Base-by-base conservation (phyloP, 2,329 filamentous ascomycete genomes). In the Metarhizium rileyi region DNA sequence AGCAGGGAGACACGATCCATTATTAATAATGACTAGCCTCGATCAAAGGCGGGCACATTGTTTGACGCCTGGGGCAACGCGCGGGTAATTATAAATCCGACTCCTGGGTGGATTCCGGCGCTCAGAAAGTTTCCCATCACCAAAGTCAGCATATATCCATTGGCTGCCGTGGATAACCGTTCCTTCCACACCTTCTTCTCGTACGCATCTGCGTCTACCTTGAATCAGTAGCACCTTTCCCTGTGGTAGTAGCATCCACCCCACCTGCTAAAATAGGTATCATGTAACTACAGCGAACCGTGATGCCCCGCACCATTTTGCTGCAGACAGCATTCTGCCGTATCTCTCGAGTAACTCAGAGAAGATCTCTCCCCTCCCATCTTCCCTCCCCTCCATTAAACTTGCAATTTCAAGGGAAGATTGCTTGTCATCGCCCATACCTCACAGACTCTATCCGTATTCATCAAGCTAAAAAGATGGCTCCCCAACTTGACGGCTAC, bases 401-500 rank as follows among this genome's bases (percentile, higher is more conserved):
- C 50, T 18, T 5, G 22, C 38, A 42, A 42, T 42, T 26, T 9
- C 45, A 27, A 47, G 25, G 46, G 38, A 52, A 47, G n/a, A 35
- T 30, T 28, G 14, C 35, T 53, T 47, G 41, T 51, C 52, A 55
- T 53, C 68, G 70, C 57, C 57, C 69, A 16, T 81, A 81, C 56
- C 71, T 81, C 33, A 76, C 75, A 61, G 68, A 74, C 57, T 67
- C 75, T 55, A 64, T 78, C 57, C 72, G 74, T 62, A 59, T 66
- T 44, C 79, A 83, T 59, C 81, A 84, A 75, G 74, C 78, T 61
- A 77, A 72, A 71, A 86, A 81, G 67, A 95, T 96, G 87, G 88
- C 89, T 50, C 88, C 90, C 53, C 81, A 94, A 68, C 82, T 98
- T 59, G 88, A 96, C 68, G 78, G 84, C 56, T 97, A 86, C 76